Evolutionary conservation across 371 early-diverging fungal species (phyloP), one percentile per base, ranked within the genome.

Genomic region (Circinella umbellata): DNA sequence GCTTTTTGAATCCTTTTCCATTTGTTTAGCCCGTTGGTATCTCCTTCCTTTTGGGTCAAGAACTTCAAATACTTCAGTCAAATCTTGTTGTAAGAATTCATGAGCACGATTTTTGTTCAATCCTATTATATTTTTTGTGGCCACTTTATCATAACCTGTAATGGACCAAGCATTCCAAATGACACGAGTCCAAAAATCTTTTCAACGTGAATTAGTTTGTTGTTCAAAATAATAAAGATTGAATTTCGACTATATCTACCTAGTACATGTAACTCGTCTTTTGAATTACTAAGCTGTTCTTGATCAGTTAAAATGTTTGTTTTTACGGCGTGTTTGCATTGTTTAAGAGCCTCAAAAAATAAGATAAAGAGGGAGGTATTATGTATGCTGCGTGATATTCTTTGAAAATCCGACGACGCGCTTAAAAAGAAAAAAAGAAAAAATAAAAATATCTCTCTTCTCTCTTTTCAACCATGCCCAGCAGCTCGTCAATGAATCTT

Each of bases 11-110:
- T 53, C 53, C 53, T 15, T 53, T 53, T 53, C 53, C 53, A 53
- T 53, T n/a, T 53, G 53, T 53, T 53, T 53, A 53, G 53, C 53
- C 53, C 53, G 53, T 53, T 53, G 20, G 53, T 53, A 18, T 53
- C 53, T 53, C 20, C 53, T 53, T 53, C n/a, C 53, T 53, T 53
- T 53, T 53, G 15, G 53, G 15, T 53, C 53, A 53, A 53, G 53
- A 53, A 53, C 53, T n/a, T 53, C 20, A 53, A 53, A 6, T 15
- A 53, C 15, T 53, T 53, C 20, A 53, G 53, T 53, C 53, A 53
- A 53, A 53, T 18, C 53, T 53, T 53, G 53, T 53, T 53, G n/a
- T 53, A 13, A 53, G 53, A 53, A 53, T 53, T 53, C 53, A 53
- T 53, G 53, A 53, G 53, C 53, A 53, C 53, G 20, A 6, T 53